A percentile compares a stretch with the other conserved stretches of the same genome.
Evolutionary conservation across 768 basidiomycete species (phyloP).

Genomic region (Dendrothele bispora): DNA sequence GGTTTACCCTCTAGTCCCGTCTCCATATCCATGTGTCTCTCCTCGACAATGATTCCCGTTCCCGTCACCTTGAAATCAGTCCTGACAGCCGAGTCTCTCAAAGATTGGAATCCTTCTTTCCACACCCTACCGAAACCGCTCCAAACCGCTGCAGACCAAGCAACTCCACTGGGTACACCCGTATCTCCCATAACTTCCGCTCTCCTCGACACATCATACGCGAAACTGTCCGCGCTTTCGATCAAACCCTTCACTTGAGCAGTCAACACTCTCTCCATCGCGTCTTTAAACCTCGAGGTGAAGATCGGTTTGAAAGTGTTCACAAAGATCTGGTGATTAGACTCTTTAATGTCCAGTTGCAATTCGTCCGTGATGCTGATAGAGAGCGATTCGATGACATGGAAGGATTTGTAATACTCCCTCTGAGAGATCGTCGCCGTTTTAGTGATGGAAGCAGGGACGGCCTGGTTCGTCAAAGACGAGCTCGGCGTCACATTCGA

Average conservation of each 20-base stretch:
- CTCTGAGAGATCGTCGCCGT: conserved; percentile 42
- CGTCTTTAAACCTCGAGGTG: conserved; percentile 53
- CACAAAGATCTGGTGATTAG: conserved; percentile 63
- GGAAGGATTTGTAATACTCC: conserved; percentile 45
- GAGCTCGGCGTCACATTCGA: background rate
- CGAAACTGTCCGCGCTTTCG: conserved; percentile 54
- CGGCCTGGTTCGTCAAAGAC: background rate
- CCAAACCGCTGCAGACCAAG: conserved; percentile 63
- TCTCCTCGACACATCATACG: conserved; percentile 58
- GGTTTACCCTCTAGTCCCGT: conserved; percentile 25
- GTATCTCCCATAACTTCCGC: conserved; percentile 66
- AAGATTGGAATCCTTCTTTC: conserved; percentile 24
- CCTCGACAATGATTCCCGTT: conserved; percentile 61
- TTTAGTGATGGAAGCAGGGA: background rate
- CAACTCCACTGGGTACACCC: conserved; percentile 49
- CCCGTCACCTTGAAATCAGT: conserved; percentile 57
- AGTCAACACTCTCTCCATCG: conserved; percentile 56
- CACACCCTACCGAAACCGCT: conserved; percentile 65
- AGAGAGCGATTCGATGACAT: conserved; percentile 54
- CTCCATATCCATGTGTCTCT: conserved; percentile 20
- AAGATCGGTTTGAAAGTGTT: conserved; percentile 66
- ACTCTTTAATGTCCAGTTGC: conserved; percentile 52
- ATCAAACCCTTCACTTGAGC: conserved; percentile 53
- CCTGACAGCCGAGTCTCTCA: conserved; percentile 30
- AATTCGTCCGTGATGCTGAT: conserved; percentile 60